These are phyloP conservation scores for Hyaloscypha variabilis DNA, from an alignment of 495 filamentous ascomycete genomes.

Conservation along the genomic window DNA sequence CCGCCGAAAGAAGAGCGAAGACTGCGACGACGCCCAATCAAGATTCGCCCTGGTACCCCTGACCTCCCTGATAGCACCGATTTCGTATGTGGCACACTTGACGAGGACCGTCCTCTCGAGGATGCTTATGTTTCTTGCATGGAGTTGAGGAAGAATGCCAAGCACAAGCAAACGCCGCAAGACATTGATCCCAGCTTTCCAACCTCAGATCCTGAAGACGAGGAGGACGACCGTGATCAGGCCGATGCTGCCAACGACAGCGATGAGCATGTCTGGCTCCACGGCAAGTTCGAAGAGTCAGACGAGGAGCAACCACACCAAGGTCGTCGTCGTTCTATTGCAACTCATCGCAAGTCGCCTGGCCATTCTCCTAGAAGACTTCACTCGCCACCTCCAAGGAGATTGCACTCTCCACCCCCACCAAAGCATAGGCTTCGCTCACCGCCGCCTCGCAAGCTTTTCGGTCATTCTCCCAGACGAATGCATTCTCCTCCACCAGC, in stretches of 20 bases:
- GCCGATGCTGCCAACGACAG: constrained; percentile 57
- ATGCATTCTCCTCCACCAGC: constrained; percentile 65
- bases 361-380: constrained; percentile 46
- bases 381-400: constrained; percentile 44
- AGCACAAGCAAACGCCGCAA: constrained; percentile 79
- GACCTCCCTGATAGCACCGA: constrained; percentile 95
- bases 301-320: constrained; percentile 36
- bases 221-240: constrained; percentile 63
- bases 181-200: constrained; percentile 98
- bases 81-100: constrained; percentile 95
- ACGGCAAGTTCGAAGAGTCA: constrained; percentile 60
- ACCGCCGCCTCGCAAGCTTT: constrained; percentile 61
- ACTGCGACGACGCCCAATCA: constrained; percentile 44
- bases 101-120: constrained; percentile 93
- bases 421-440: constrained; percentile 50
- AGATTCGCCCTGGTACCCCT: constrained; percentile 73
- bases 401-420: constrained; percentile 38
- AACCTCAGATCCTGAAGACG: constrained; percentile 87
- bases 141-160: constrained; percentile 77
- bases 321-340: constrained; percentile 40
- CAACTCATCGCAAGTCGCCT: constrained; percentile 43
- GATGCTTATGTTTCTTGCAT: constrained; percentile 86
- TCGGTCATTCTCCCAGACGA: constrained; percentile 69
- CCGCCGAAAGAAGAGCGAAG: constrained; percentile 29
- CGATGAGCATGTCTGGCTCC: constrained; percentile 59